Conservation (phyloP, 2,329 filamentous ascomycete species). For the Huntiella omanensis region DNA sequence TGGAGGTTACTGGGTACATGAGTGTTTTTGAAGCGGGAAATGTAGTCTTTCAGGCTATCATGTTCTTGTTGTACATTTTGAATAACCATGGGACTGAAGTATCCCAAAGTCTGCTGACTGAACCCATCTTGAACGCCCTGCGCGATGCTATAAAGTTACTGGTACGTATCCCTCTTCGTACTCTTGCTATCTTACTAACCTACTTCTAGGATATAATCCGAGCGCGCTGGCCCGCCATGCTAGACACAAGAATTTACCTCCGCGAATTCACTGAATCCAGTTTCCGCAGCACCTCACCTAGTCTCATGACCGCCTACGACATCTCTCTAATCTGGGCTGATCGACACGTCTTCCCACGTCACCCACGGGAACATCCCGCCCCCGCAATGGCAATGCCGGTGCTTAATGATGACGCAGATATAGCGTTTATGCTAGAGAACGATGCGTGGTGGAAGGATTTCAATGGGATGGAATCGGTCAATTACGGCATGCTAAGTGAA, state of each 20-base stretch:
- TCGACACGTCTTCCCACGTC: no score
- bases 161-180: not conserved
- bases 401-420: no score
- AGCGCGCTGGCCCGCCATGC: not conserved
- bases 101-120: not conserved
- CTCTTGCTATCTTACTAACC: not conserved
- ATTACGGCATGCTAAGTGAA: no score
- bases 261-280: constrained; percentile 11
- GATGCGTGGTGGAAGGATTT: no score
- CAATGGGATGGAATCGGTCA: no score
- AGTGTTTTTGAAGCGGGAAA: constrained; percentile 5
- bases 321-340: no score
- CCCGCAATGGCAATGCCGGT: no score
- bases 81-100: constrained; percentile 1
- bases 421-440: no score
- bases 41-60: constrained; percentile 5
- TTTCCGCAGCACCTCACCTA: constrained; percentile 5
- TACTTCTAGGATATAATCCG: not conserved
- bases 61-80: constrained; percentile 5
- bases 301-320: no score
- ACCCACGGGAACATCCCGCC: no score
- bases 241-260: constrained; percentile 11
- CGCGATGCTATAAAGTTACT: not conserved
- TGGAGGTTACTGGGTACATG: constrained; percentile 3
- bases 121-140: not conserved